phyloP scores from a whole-genome alignment of 768 basidiomycete species.

The Naganishia antarctica region DNA sequence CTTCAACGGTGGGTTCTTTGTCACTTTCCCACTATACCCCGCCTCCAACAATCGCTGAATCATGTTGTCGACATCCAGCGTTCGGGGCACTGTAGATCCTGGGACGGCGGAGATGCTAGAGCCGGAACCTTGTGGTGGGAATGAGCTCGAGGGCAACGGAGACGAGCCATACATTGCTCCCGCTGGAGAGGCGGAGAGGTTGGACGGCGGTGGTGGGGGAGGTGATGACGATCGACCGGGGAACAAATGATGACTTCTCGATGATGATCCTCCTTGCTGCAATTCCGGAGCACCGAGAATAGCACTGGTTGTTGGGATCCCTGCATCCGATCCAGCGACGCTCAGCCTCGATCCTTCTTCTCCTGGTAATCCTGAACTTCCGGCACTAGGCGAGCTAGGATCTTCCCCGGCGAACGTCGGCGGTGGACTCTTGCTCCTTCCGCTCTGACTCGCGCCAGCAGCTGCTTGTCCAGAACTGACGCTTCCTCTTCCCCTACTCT shows the following conservation, averaged over 20 bases:
- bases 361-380: background rate
- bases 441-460: conserved; percentile 24
- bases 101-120: conserved; percentile 8
- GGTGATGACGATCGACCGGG: conserved; percentile 62
- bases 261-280: background rate
- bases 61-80: conserved; percentile 93
- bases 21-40: conserved; percentile 96
- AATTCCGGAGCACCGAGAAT: conserved; percentile 14
- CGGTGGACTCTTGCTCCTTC: conserved; percentile 27
- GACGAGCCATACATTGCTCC: conserved; percentile 11
- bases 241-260: conserved; percentile 14
- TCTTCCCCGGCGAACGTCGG: conserved; percentile 13
- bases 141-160: conserved; percentile 19
- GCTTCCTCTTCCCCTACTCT: conserved; percentile 15
- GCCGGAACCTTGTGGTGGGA: conserved; percentile 25
- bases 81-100: conserved; percentile 3
- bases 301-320: conserved; percentile 7
- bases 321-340: conserved; percentile 5
- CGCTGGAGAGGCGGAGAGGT: conserved; percentile 34
- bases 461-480: conserved; percentile 22
- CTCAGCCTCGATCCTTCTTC: background rate
- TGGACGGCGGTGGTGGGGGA: conserved; percentile 57
- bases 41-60: conserved; percentile 92
- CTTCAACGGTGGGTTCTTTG: conserved; percentile 82
- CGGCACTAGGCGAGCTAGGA: background rate